Evolutionary conservation across 2,329 filamentous ascomycete species (phyloP), one percentile per base, ranked within the genome.

Genomic region (Cercospora zeina): DNA sequence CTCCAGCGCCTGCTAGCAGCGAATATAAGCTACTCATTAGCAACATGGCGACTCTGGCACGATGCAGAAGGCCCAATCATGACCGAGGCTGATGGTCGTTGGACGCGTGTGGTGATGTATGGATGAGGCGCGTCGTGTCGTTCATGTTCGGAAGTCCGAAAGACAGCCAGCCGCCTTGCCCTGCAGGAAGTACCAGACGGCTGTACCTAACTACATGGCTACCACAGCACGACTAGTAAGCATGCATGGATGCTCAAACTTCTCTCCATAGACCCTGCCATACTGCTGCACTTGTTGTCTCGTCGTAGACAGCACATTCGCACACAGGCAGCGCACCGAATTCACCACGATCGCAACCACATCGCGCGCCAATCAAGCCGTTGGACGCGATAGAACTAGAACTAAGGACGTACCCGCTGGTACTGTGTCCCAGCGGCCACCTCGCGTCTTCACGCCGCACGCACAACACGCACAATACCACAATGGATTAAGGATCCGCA

Each of bases 101-200:
- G 47, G 30, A 51, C 47, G 47, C 47, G 47, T 51, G 47, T 30
- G 47, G 30, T 51, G 47, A 51, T n/a, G 47, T 51, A 21, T 51
- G 24, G 47, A 31, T 51, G 47, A 31, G 47, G 47, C 47, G 47
- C 30, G 24, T 27, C 24, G 24, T 27, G 24, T 6, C 24, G n/a
- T n/a, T n/a, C n/a, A n/a, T 21, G 47, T 50, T 11, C 47, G n/a
- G 47, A 51, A 33, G 47, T 51, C 24, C 14, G 47, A 30, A 24
- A 51, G 24, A 30, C 24, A 33, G 47, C 47, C n/a, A n/a, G n/a
- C n/a, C n/a, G n/a, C n/a, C n/a, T n/a, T 51, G 47, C 47, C 39
- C 39, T 45, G 39, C 39, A 45, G 39, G 39, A 51, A 11, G 47
- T 51, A 50, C 47, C 47, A 30, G 37, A 42, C 37, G n/a, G n/a